Evolutionary conservation across 1,139 yeast genomes (phyloP), one percentile per base, ranked within the genome.

Genomic region (Zhuliangozyma parablackwelliae): DNA sequence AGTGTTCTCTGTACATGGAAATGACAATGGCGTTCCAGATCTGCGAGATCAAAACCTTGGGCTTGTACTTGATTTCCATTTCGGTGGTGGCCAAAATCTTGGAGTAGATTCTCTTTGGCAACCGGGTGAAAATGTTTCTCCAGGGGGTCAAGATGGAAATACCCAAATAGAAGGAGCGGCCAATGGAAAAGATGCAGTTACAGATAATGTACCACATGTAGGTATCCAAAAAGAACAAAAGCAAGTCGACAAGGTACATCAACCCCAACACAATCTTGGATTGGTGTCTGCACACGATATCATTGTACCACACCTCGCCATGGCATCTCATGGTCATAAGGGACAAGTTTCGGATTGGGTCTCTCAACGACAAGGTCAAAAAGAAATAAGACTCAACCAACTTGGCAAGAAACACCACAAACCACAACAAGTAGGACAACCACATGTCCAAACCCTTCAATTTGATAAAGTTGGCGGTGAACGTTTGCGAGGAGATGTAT

Each of bases 1-100:
- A 74, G 63, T 90, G 97, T 68, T 90, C 97, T 72, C 97, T 87
- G 80, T 90, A 90, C 97, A 90, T 90, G 46, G 97, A 89, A 55
- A 90, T 90, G 53, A 90, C 95, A 64, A 90, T 85, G 39, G 98
- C 98, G 63, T 92, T 92, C 98, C 98, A 92, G 54, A 92, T 90
- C 72, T 92, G 98, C 33, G 97, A 89, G 57, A 92, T 90, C 62
- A 92, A 76, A 49, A 92, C 97, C 79, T 92, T 92, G 53, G 98
- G 98, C 69, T 92, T 92, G 72, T 92, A 92, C 72, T 92, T 92
- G 60, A 92, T 88, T 70, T 92, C 98, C 97, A 92, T 92, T 63
- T 92, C 98, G 49, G 96, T 87, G 30, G 98, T 92, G 34, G 97
- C 97, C 65, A 92, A 79, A 50, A 92, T 81, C 80, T 92, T 92